Evolutionary conservation across 2,329 filamentous ascomycete genomes (phyloP).

Genomic region (Botrytis cinerea): DNA sequence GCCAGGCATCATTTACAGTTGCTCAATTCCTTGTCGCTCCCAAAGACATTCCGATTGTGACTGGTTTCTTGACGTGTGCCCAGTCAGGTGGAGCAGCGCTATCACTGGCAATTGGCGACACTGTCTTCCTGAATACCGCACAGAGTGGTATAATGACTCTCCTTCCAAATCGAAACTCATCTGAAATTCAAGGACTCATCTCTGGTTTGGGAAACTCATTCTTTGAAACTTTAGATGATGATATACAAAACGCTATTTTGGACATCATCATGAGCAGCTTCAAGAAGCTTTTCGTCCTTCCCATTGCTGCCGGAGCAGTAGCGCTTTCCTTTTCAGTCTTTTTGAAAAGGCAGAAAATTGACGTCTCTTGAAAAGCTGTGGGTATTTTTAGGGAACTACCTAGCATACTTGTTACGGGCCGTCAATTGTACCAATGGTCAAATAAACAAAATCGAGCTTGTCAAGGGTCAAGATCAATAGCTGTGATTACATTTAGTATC

Average conservation of each 20-base stretch:
- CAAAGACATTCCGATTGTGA: background rate
- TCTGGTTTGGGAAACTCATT: slow-evolving; percentile 22
- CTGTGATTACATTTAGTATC: too few relatives aligned
- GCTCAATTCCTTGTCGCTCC: background rate
- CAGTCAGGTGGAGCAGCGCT: background rate
- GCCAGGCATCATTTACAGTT: background rate
- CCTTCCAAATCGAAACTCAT: background rate
- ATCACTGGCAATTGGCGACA: background rate
- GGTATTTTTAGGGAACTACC: background rate
- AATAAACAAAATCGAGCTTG: background rate
- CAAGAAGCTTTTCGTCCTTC: slow-evolving; percentile 35
- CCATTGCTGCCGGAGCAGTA: slow-evolving; percentile 37
- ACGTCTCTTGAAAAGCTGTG: background rate
- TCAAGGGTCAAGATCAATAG: background rate
- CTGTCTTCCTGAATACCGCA: slow-evolving; percentile 3
- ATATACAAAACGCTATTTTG: slow-evolving; percentile 30
- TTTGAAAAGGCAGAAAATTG: slow-evolving; percentile 35
- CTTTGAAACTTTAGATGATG: slow-evolving; percentile 13
- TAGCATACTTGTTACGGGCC: background rate
- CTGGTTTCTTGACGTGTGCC: background rate
- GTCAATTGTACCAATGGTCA: background rate
- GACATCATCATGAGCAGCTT: slow-evolving; percentile 38
- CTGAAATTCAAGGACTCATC: slow-evolving; percentile 28
- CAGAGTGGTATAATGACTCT: background rate
- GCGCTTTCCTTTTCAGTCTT: slow-evolving; percentile 33